These are phyloP conservation scores for Leccinum angustisporum DNA, from an alignment of 1,284 basidiomycete species.

Conservation along the genomic window DNA sequence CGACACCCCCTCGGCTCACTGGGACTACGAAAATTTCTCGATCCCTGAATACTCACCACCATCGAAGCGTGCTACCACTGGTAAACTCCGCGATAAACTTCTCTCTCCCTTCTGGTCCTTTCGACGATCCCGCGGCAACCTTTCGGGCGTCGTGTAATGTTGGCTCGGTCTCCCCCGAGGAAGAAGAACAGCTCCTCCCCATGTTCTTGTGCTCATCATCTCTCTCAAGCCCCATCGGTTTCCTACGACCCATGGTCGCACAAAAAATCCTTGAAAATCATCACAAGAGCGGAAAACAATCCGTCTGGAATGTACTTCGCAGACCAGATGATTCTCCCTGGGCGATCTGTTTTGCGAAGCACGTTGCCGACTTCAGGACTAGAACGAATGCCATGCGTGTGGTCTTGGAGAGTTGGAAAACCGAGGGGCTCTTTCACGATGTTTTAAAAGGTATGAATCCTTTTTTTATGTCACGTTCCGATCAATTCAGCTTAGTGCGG, in stretches of 20 bases:
- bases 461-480: not conserved
- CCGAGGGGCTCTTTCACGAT: conserved; percentile 18
- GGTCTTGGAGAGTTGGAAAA: conserved; percentile 20
- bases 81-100: conserved; percentile 30
- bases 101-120: conserved; percentile 24
- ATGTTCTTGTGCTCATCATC: conserved; percentile 20
- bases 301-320: conserved; percentile 23
- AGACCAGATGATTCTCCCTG: conserved; percentile 17
- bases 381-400: conserved; percentile 19
- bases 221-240: conserved; percentile 20
- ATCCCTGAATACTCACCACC: not conserved
- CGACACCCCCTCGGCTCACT: not conserved
- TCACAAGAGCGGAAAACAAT: conserved; percentile 1
- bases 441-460: conserved; percentile 19
- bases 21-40: not conserved
- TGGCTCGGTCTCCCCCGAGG: not conserved
- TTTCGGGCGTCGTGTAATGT: conserved; percentile 26
- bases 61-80: conserved; percentile 17
- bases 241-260: conserved; percentile 19
- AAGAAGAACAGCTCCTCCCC: conserved; percentile 26
- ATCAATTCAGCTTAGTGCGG: not conserved
- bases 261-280: conserved; percentile 17
- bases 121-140: conserved; percentile 13
- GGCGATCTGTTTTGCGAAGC: conserved; percentile 26
- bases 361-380: conserved; percentile 13